A percentile compares a stretch with the other conserved stretches of the same genome.
Conservation (phyloP, 768 basidiomycete genomes). For the Piloderma croceum region DNA sequence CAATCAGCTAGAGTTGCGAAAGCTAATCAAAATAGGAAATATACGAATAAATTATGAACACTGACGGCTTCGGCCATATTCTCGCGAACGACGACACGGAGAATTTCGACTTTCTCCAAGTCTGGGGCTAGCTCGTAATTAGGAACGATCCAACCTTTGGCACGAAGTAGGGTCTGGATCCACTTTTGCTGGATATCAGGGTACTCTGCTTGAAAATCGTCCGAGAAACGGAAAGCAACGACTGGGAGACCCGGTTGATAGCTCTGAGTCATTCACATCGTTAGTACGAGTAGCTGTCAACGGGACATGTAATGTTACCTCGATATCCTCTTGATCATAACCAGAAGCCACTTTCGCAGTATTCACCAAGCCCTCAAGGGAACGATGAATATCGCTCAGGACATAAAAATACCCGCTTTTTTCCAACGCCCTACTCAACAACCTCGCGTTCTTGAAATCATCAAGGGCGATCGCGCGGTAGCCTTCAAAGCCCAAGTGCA, state of each 20-base stretch:
- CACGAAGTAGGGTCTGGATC: conserved; percentile 46
- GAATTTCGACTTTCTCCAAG: conserved; percentile 46
- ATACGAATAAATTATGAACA: conserved; percentile 57
- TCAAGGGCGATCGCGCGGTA: conserved; percentile 42
- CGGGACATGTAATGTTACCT: conserved; percentile 36
- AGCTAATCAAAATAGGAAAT: background rate
- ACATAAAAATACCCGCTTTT: conserved; percentile 47
- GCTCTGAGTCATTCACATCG: conserved; percentile 18
- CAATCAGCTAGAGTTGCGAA: background rate
- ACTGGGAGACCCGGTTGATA: conserved; percentile 51
- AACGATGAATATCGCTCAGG: conserved; percentile 51
- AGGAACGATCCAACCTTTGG: conserved; percentile 54
- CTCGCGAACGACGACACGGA: conserved; percentile 60
- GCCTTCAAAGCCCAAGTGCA: conserved; percentile 55
- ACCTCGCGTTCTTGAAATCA: conserved; percentile 56
- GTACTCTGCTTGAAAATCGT: conserved; percentile 45
- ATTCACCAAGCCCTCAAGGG: conserved; percentile 20
- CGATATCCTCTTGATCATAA: conserved; percentile 48
- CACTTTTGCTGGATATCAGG: conserved; percentile 55
- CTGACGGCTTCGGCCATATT: conserved; percentile 53
- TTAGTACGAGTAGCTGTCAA: conserved; percentile 32
- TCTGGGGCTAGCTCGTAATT: conserved; percentile 56
- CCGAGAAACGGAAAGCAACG: conserved; percentile 50
- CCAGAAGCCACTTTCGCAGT: conserved; percentile 28
- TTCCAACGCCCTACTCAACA: conserved; percentile 61